phyloP scores from a whole-genome alignment of 345 rosid species.

The Moricandia moricandioides region DNA sequence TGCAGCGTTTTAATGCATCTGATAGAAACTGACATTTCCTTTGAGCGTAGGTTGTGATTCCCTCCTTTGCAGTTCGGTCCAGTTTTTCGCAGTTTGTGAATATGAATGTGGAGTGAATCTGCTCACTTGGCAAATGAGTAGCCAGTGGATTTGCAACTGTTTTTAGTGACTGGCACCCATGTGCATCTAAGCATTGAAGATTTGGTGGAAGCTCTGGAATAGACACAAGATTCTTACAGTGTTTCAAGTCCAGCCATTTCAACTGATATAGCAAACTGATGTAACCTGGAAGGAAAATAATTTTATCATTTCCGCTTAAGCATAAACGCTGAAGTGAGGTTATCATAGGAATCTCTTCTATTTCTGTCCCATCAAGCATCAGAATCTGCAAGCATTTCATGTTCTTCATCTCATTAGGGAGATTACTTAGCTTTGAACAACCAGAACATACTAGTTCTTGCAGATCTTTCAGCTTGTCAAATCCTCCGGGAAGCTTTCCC shows the following conservation, averaged over 20 bases:
- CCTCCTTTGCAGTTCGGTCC: background rate
- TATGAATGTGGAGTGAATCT: background rate
- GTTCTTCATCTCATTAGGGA: background rate
- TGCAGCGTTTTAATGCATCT: background rate
- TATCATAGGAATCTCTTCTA: background rate
- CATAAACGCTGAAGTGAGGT: background rate
- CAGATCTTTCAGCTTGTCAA: background rate
- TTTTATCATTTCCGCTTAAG: background rate
- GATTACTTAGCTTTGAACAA: background rate
- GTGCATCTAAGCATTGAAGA: background rate
- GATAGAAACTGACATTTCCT: background rate
- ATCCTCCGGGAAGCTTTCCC: background rate
- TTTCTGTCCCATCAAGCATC: background rate
- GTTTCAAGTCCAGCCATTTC: background rate
- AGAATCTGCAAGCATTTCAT: background rate
- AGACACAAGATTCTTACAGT: background rate
- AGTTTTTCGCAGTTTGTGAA: background rate
- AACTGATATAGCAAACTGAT: background rate
- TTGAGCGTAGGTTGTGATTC: background rate
- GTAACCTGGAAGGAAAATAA: background rate
- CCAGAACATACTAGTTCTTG: background rate
- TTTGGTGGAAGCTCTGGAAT: background rate
- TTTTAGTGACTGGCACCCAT: background rate
- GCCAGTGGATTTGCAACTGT: background rate
- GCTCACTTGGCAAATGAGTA: background rate